phyloP scores from a whole-genome alignment of 78 protist species.

The Paratrimastix pyriformis region DNA sequence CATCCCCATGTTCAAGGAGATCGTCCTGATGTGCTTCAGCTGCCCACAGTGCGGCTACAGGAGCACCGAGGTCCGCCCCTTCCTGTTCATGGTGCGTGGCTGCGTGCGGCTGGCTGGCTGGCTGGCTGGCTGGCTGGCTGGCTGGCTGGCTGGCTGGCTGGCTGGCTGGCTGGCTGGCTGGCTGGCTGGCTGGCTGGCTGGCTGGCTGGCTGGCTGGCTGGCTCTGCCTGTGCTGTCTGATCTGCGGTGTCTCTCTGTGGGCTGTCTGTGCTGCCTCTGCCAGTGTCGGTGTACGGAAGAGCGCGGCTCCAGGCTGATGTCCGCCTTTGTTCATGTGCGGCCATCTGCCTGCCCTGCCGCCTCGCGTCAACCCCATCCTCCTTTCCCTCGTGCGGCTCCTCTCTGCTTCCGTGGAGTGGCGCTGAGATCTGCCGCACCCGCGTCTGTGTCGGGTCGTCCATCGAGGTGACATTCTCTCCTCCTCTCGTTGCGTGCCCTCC shows the following conservation, averaged over 20 bases:
- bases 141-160: not conserved
- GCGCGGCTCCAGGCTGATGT: no score
- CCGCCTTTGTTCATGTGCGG: no score
- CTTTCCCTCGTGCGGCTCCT: no score
- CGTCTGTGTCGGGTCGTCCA: no score
- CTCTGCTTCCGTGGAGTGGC: no score
- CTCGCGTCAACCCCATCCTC: no score
- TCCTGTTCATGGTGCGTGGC: not conserved
- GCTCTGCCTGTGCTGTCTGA: not conserved
- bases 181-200: not conserved
- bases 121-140: not conserved
- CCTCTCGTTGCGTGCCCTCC: no score
- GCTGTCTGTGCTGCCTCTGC: no score
- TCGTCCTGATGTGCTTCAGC: conserved; percentile 58
- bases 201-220: not conserved
- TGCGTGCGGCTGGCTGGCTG: not conserved
- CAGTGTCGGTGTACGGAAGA: no score
- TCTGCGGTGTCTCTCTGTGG: not conserved
- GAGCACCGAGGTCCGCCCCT: conserved; percentile 40
- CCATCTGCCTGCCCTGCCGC: no score
- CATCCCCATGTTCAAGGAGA: conserved; percentile 79
- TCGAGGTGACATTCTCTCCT: no score
- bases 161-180: not conserved
- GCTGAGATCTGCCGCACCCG: no score
- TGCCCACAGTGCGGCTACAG: conserved; percentile 76